Evolutionary conservation across 2,329 filamentous ascomycete genomes (phyloP).

Genomic region (Dothideomycetes sp.): DNA sequence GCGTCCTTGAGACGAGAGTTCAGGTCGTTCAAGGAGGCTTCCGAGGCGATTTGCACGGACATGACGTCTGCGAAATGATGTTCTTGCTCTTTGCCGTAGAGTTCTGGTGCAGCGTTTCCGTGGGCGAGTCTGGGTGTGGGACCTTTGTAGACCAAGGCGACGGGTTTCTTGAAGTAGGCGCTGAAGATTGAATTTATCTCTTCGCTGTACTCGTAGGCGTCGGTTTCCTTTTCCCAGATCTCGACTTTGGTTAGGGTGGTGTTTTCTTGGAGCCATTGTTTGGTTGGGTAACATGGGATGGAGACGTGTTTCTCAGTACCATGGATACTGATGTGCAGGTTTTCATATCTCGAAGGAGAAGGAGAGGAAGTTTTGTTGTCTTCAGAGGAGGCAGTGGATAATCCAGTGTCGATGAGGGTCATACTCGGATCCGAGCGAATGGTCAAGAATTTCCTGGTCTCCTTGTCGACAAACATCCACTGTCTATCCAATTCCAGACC

Average conservation of each 20-base stretch:
- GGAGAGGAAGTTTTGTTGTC: conserved; percentile 28
- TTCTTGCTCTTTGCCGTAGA: conserved; percentile 40
- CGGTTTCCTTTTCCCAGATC: conserved; percentile 52
- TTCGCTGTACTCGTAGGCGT: conserved; percentile 46
- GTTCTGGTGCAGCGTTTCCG: conserved; percentile 46
- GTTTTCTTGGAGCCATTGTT: conserved; percentile 45
- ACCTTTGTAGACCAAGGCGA: conserved; percentile 54
- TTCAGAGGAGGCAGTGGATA: conserved; percentile 30
- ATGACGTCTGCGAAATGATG: conserved; percentile 52
- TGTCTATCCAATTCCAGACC: conserved; percentile 54
- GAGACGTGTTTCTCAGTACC: conserved; percentile 34
- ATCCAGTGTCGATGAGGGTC: conserved; percentile 51
- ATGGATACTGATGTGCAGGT: conserved; percentile 42
- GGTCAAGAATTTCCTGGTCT: conserved; percentile 49
- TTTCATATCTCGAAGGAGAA: no score
- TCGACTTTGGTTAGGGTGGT: conserved; percentile 42
- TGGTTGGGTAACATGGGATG: conserved; percentile 47
- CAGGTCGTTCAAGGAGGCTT: conserved; percentile 49
- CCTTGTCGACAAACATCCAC: conserved; percentile 56
- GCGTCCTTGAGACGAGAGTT: conserved; percentile 41
- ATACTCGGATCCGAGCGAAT: conserved; percentile 53
- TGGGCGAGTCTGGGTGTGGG: conserved; percentile 46
- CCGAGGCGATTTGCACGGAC: conserved; percentile 46
- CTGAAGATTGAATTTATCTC: conserved; percentile 46
- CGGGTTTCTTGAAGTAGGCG: conserved; percentile 46